Base-by-base conservation (phyloP, 345 rosid genomes). In the Alliaria petiolata region DNA sequence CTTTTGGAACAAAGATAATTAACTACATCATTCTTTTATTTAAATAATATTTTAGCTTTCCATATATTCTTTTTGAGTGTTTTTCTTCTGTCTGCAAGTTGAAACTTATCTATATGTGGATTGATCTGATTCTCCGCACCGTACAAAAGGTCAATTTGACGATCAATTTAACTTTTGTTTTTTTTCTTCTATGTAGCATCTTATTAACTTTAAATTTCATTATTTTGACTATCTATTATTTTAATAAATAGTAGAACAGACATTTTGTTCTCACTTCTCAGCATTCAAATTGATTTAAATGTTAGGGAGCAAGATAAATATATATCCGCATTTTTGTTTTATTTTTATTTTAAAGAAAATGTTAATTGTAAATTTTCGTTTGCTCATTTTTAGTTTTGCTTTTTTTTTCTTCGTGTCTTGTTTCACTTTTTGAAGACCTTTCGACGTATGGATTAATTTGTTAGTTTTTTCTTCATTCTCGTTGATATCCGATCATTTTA, bases 61-160 rank as follows among this genome's bases (percentile, higher is more conserved):
- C 34, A 36, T 15, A 53, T 12, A 28, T 52, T 33, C 19, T 11
- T 63, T n/a, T 34, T 8, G 42, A 53, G 42, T 53, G 62, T 54
- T 53, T 50, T 54, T 67, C 40, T 53, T 40, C 14, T 53, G 51
- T 67, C 42, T 53, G 64, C 20, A 43, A 31, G 62, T 43, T 68
- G 54, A 43, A 8, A 43, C 38, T 50, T 50, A 50, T 14, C 15
- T 31, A 33, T 13, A 4, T 43, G 54, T 67, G 19, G 26, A 28
- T 19, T 31, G 45, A 55, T 19, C 3, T 22, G 25, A 22, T 22
- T 31, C 45, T 44, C 35, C 45, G 43, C 54, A 55, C 45, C 25
- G 34, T 56, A 55, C 26, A 33, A 43, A 68, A 55, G 26, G 63
- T 55, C 46, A 38, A 43, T 43, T 68, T 68, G 62, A 54, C 33